Conservation (phyloP, 2,329 filamentous ascomycete species). For the Penicillium sp. region DNA sequence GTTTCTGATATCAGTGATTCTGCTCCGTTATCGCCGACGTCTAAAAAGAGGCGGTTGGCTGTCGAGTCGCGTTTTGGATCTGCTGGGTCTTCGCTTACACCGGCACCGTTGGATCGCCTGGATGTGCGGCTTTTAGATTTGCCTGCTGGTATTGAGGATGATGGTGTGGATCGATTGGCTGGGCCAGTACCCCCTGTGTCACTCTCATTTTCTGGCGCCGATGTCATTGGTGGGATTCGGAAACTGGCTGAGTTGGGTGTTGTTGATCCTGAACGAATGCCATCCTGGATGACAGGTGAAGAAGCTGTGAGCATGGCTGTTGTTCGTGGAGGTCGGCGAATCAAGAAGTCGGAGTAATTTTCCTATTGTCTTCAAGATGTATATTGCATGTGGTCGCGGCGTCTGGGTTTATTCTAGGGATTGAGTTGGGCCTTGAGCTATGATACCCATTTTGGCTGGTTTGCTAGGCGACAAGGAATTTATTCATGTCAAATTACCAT, state of each 20-base stretch:
- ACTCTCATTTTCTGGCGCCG: slow-evolving; percentile 70
- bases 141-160: slow-evolving; percentile 18
- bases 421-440: slow-evolving; percentile 2
- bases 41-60: slow-evolving; percentile 61
- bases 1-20: slow-evolving; percentile 1
- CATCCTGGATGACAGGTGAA: slow-evolving; percentile 88
- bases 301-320: slow-evolving; percentile 74
- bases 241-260: slow-evolving; percentile 72
- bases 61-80: slow-evolving; percentile 72
- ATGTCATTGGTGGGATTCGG: slow-evolving; percentile 79
- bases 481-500: not conserved
- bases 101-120: slow-evolving; percentile 46
- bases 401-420: not conserved
- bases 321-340: slow-evolving; percentile 59
- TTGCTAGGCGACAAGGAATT: not conserved
- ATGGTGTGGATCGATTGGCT: not conserved
- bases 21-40: slow-evolving; percentile 22
- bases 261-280: slow-evolving; percentile 75
- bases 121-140: slow-evolving; percentile 52
- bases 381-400: slow-evolving; percentile 1
- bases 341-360: slow-evolving; percentile 18
- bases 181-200: slow-evolving; percentile 23
- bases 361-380: not conserved
- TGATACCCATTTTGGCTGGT: slow-evolving; percentile 17
- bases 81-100: slow-evolving; percentile 42